Base-by-base conservation (phyloP, 139 green algal species). In the Mesotaenium endlicherianum region DNA sequence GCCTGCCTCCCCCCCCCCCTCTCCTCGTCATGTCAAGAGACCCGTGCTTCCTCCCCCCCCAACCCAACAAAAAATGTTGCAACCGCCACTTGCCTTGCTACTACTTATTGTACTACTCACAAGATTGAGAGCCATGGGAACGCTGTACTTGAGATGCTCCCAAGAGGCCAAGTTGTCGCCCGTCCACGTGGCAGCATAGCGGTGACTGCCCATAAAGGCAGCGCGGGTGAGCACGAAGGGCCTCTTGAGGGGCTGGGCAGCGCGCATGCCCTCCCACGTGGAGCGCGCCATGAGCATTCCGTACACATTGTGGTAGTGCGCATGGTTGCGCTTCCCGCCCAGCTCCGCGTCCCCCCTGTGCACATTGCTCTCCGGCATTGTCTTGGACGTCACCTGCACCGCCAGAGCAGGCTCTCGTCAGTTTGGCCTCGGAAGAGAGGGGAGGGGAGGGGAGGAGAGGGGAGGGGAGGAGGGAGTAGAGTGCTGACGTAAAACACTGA, bases 221-320 rank as follows among this genome's bases (percentile, higher is more conserved):
- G 82, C 82, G 36, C 82, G 82, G 5, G 82, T 87, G 44, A 87
- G 49, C 64, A 83, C 72, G 43, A 84, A 87, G 36, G 82, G 82
- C 43, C 82, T 49, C 39, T 83, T 60, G 44, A 77, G 43, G n/a
- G 82, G 82, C 1, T 68, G 47, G 2, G 53, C 72, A 6, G 20
- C 17, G 3, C 34, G 45, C 31, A 84, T 34, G 40, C 72, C 72
- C 53, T 87, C 82, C 30, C 36, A 71, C 6, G 82, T 84, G 0
- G 82, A 47, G 16, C 82, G 82, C 50, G 70, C 53, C 82, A 87
- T 87, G 31, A 81, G 82, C 72, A 87, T 87, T 41, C 81, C 81
- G 40, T 82, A 87, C 5, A 87, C 80, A 59, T 87, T 87, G 81
- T 87, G 81, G 17, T 83, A 87, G 58, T 87, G 81, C 38, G 60